Evolutionary conservation across 345 rosid genomes (phyloP).

Genomic region (Euphorbia lathyris): DNA sequence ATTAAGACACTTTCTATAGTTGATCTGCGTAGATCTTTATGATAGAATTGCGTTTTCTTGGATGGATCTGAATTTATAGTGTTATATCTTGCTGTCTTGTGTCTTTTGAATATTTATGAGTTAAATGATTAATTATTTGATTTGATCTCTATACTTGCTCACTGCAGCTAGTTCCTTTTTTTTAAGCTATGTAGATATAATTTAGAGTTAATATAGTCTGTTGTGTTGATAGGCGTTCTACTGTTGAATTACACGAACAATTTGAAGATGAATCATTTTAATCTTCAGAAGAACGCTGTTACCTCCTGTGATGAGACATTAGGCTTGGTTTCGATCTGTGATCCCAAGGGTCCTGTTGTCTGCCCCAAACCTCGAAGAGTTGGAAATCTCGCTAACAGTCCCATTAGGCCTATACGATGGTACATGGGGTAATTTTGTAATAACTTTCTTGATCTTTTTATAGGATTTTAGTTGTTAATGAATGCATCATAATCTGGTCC

Average conservation of each 20-base stretch:
- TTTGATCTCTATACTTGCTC: neutral
- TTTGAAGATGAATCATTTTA: conserved; percentile 67
- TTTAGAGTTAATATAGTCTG: neutral
- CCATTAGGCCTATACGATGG: conserved; percentile 43
- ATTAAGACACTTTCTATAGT: neutral
- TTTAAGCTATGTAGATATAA: neutral
- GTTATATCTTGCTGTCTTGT: neutral
- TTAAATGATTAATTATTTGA: neutral
- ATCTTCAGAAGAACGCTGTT: conserved; percentile 73
- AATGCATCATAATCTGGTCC: neutral
- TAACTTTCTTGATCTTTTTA: neutral
- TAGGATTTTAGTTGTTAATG: neutral
- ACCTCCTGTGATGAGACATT: conserved; percentile 48
- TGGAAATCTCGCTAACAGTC: conserved; percentile 41
- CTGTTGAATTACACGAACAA: conserved; percentile 29
- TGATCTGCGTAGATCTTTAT: neutral
- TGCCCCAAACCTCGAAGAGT: conserved; percentile 92
- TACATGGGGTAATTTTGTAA: conserved; percentile 43
- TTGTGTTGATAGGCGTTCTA: conserved; percentile 41
- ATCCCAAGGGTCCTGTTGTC: conserved; percentile 52
- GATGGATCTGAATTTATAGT: conserved; percentile 10
- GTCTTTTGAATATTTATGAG: neutral
- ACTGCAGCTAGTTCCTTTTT: neutral
- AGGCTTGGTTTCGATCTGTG: conserved; percentile 43
- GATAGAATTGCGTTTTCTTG: neutral